phyloP scores from a whole-genome alignment of 257 asterid species.

The Solanum pinnatisectum region DNA sequence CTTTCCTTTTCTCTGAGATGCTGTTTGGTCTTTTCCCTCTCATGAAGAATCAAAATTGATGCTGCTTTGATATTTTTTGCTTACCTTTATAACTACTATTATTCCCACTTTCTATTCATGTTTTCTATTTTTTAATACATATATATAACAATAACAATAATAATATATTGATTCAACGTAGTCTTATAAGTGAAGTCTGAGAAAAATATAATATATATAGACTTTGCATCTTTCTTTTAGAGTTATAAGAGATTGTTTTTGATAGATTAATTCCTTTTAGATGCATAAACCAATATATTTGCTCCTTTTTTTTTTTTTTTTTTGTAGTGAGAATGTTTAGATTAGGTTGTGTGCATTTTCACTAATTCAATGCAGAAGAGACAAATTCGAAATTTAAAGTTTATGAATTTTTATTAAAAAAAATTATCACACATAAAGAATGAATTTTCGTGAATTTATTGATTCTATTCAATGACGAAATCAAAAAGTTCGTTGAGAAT shows the following conservation, averaged over 20 bases:
- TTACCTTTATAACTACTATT: neutral
- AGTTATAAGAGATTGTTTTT: neutral
- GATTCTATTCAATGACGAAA: neutral
- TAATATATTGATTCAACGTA: neutral
- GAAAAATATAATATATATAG: neutral
- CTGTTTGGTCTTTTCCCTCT: constrained; percentile 35
- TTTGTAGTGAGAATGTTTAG: neutral
- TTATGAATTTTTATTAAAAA: neutral
- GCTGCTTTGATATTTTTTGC: constrained; percentile 10
- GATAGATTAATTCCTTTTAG: neutral
- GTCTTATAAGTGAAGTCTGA: neutral
- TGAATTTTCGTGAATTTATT: neutral
- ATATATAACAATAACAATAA: no score
- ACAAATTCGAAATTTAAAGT: neutral
- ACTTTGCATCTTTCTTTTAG: neutral
- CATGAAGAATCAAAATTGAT: constrained; percentile 25
- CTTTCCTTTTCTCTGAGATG: constrained; percentile 33
- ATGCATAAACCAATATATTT: neutral
- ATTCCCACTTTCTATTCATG: constrained; percentile 22
- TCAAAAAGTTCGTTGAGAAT: neutral
- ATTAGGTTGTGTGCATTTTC: neutral
- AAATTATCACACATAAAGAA: neutral
- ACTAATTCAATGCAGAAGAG: neutral
- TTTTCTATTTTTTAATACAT: neutral
- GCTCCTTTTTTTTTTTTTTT: neutral